A percentile compares a stretch with the other conserved stretches of the same genome.
Conservation (phyloP, 805 yeast genomes). For the Saccharomycopsis capsularis region DNA sequence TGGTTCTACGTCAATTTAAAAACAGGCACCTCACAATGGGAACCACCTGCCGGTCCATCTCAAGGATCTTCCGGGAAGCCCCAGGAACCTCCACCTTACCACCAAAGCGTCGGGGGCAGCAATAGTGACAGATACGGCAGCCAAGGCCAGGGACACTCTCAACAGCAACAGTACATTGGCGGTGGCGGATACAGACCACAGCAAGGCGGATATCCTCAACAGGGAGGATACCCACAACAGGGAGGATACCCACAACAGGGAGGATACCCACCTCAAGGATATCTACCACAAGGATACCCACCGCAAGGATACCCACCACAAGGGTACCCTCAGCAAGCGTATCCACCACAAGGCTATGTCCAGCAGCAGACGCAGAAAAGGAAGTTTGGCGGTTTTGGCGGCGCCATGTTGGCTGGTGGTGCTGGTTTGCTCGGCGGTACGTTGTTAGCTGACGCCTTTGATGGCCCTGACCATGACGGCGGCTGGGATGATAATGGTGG, state of each 20-base stretch:
- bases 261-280: slow-evolving; percentile 21
- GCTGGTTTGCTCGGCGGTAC: slow-evolving; percentile 60
- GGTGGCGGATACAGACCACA: slow-evolving; percentile 10
- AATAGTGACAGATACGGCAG: neutral
- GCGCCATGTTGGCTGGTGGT: slow-evolving; percentile 40
- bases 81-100: slow-evolving; percentile 18
- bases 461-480: slow-evolving; percentile 23
- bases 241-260: slow-evolving; percentile 19
- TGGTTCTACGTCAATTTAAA: slow-evolving; percentile 72
- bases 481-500: slow-evolving; percentile 27
- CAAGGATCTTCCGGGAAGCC: slow-evolving; percentile 19
- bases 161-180: slow-evolving; percentile 22
- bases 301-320: slow-evolving; percentile 17
- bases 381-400: slow-evolving; percentile 29
- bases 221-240: slow-evolving; percentile 21
- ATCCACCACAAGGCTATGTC: slow-evolving; percentile 18
- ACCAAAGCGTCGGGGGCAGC: slow-evolving; percentile 5
- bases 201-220: slow-evolving; percentile 22
- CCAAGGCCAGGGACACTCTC: slow-evolving; percentile 13
- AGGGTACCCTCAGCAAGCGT: slow-evolving; percentile 9
- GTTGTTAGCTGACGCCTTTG: slow-evolving; percentile 40
- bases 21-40: slow-evolving; percentile 86
- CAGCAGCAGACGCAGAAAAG: slow-evolving; percentile 24
- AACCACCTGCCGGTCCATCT: slow-evolving; percentile 40
- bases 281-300: slow-evolving; percentile 22